Conservation (phyloP, 2,329 filamentous ascomycete species). For the Parafenestella ontariensis region DNA sequence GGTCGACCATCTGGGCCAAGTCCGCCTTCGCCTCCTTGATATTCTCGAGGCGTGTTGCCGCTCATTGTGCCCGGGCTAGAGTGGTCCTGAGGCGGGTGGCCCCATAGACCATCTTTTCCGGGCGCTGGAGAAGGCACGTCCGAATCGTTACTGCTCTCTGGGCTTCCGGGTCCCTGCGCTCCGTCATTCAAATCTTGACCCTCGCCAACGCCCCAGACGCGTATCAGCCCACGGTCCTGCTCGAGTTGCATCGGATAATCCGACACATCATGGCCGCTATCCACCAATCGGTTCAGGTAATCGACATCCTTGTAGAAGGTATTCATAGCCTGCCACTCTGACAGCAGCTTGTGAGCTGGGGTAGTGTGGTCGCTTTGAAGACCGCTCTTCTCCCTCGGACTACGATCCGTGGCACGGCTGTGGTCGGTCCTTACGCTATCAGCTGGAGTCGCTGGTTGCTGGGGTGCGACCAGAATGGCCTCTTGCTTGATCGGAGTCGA, state of each 20-base stretch:
- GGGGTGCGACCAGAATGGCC: slow-evolving; percentile 24
- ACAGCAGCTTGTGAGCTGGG: slow-evolving; percentile 81
- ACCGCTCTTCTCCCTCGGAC: slow-evolving; percentile 35
- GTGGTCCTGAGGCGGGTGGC: slow-evolving; percentile 52
- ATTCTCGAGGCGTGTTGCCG: slow-evolving; percentile 28
- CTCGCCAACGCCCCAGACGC: slow-evolving; percentile 81
- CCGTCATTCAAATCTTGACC: slow-evolving; percentile 67
- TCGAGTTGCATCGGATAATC: slow-evolving; percentile 79
- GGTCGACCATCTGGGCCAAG: slow-evolving; percentile 61
- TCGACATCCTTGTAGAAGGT: slow-evolving; percentile 62
- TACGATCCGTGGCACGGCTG: slow-evolving; percentile 21
- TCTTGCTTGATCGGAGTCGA: slow-evolving; percentile 45
- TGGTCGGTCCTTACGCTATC: slow-evolving; percentile 41
- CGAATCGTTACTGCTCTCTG: slow-evolving; percentile 47
- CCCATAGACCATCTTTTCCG: slow-evolving; percentile 59
- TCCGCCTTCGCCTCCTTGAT: slow-evolving; percentile 56
- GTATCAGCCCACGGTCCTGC: slow-evolving; percentile 74
- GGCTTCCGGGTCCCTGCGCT: slow-evolving; percentile 45
- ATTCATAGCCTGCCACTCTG: slow-evolving; percentile 63
- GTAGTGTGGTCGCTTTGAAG: slow-evolving; percentile 90
- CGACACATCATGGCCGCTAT: slow-evolving; percentile 65
- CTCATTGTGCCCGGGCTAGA: slow-evolving; percentile 38
- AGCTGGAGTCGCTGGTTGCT: slow-evolving; percentile 43
- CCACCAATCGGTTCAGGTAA: slow-evolving; percentile 68
- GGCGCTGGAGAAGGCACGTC: slow-evolving; percentile 51